phyloP scores from a whole-genome alignment of 129 eudicot species.

The sunflower (Helianthus annuus) region HanXRQr2.0-SUNRISE NC_035447.2:75332765-75333264 shows the following conservation, averaged over 20 bases:
- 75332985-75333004: not conserved
- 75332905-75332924: constrained; percentile 93
- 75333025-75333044: not conserved
- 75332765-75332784: constrained; percentile 94
- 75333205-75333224: too few species aligned
- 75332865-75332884: not conserved
- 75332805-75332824: constrained; percentile 50
- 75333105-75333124: too few species aligned
- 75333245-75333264: too few species aligned
- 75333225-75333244: too few species aligned
- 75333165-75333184: too few species aligned
- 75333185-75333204: too few species aligned
- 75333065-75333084: not conserved
- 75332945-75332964: constrained; percentile 56
- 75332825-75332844: not conserved
- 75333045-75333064: not conserved
- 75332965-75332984: not conserved
- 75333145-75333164: too few species aligned
- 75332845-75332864: not conserved
- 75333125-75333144: too few species aligned
- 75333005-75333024: too few species aligned
- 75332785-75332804: constrained; percentile 95
- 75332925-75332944: constrained; percentile 91
- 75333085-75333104: too few species aligned
- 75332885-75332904: constrained; percentile 60